Conservation (phyloP, 306 rosid genomes). For the Prunus campanulata region DNA sequence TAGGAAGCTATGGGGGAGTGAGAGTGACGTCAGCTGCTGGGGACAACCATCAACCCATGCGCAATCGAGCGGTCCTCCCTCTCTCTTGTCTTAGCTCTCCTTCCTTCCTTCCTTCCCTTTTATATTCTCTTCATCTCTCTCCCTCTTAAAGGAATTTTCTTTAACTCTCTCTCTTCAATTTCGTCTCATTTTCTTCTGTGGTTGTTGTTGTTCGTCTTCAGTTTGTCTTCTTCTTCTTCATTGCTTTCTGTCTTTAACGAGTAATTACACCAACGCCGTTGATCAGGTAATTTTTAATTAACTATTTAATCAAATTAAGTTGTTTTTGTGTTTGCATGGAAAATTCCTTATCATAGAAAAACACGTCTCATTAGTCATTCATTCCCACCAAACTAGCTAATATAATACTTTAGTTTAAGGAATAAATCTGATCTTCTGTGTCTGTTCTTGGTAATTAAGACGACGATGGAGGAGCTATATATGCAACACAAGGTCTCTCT, state of each 20-base stretch:
- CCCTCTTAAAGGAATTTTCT: conserved; percentile 36
- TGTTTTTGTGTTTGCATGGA: conserved; percentile 1
- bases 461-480: background rate
- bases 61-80: conserved; percentile 78
- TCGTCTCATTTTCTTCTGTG: background rate
- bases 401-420: background rate
- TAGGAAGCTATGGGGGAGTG: conserved; percentile 32
- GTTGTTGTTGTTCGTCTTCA: background rate
- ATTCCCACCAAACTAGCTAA: background rate
- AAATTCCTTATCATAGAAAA: conserved; percentile 4
- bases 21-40: conserved; percentile 57
- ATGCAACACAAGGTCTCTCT: background rate
- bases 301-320: background rate
- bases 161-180: background rate
- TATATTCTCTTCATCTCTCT: conserved; percentile 43
- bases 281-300: conserved; percentile 5
- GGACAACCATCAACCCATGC: conserved; percentile 85
- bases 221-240: conserved; percentile 34
- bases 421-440: background rate
- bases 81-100: background rate
- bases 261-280: conserved; percentile 14
- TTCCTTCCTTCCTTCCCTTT: conserved; percentile 10
- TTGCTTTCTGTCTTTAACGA: conserved; percentile 31
- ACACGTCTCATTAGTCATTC: background rate
- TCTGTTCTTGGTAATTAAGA: conserved; percentile 1